phyloP scores from a whole-genome alignment of 225 moss, liverwort and hornwort species.

The Climacium dendroides region DNA sequence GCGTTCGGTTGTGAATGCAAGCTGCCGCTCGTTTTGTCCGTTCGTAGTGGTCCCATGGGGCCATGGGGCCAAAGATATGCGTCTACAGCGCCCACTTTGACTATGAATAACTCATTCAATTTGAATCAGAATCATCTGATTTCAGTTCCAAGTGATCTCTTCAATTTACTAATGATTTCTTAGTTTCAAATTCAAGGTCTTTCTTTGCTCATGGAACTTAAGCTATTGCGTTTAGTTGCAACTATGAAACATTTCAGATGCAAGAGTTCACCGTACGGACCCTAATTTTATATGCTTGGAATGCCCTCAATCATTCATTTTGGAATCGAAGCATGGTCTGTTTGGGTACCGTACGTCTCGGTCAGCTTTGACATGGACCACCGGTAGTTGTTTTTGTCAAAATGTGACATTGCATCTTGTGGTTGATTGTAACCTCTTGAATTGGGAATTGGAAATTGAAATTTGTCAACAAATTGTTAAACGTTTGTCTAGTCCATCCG shows the following conservation, averaged over 20 bases:
- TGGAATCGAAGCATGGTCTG: not conserved
- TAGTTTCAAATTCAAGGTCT: not conserved
- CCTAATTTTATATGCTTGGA: not conserved
- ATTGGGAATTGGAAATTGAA: not conserved
- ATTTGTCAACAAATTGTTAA: too few species aligned
- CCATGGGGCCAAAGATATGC: not conserved
- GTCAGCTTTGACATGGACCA: not conserved
- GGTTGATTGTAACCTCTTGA: not conserved
- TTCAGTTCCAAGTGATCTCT: not conserved
- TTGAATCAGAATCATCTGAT: not conserved
- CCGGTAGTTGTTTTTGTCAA: not conserved
- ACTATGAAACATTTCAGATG: not conserved
- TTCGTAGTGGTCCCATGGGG: not conserved
- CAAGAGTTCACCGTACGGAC: not conserved
- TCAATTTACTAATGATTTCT: not conserved
- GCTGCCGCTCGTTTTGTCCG: not conserved
- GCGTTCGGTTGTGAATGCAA: not conserved
- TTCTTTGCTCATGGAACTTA: not conserved
- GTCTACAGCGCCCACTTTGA: not conserved
- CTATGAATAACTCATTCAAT: not conserved
- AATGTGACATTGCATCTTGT: not conserved
- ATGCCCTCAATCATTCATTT: not conserved
- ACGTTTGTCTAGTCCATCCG: not conserved
- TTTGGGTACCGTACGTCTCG: not conserved
- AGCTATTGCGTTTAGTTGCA: not conserved